A percentile compares a stretch with the other conserved stretches of the same genome.
phyloP scores from a whole-genome alignment of 257 asterid genomes.

The Cordia subcordata region DNA sequence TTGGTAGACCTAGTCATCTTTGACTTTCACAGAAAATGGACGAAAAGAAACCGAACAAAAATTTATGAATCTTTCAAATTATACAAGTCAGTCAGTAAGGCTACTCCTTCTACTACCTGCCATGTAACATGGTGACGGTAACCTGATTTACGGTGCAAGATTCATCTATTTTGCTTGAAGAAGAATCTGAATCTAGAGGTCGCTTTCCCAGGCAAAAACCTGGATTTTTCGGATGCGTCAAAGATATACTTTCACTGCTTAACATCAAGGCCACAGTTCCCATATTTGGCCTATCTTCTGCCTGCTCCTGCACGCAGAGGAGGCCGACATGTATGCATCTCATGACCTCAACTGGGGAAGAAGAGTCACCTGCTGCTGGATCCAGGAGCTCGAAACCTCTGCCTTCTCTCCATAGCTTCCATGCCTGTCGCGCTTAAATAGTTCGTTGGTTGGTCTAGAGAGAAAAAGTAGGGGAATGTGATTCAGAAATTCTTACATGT shows the following conservation, averaged over 20 bases:
- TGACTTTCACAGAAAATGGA: no score
- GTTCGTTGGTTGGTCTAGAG: neutral
- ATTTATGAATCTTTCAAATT: no score
- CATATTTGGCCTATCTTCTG: constrained; percentile 22
- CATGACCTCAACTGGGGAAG: constrained; percentile 5
- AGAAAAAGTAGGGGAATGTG: neutral
- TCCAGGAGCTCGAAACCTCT: constrained; percentile 15
- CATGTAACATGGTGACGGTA: constrained; percentile 32
- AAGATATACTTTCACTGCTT: constrained; percentile 9
- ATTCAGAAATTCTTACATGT: constrained; percentile 25
- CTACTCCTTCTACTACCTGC: constrained; percentile 17
- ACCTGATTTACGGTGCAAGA: constrained; percentile 33
- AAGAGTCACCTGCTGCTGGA: constrained; percentile 14
- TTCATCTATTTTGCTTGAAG: constrained; percentile 28
- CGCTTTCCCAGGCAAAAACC: constrained; percentile 4
- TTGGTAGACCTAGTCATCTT: no score
- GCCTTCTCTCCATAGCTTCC: constrained; percentile 27
- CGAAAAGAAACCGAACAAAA: no score
- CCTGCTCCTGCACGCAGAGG: constrained; percentile 27
- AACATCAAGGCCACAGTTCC: constrained; percentile 16
- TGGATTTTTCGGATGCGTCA: constrained; percentile 21
- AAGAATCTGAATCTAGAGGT: constrained; percentile 12
- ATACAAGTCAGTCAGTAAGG: no score
- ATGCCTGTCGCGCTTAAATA: constrained; percentile 18
- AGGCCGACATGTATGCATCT: constrained; percentile 28